Conservation (phyloP, 192 early-diverging fungal genomes). For the Entomortierella chlamydospora region DNA sequence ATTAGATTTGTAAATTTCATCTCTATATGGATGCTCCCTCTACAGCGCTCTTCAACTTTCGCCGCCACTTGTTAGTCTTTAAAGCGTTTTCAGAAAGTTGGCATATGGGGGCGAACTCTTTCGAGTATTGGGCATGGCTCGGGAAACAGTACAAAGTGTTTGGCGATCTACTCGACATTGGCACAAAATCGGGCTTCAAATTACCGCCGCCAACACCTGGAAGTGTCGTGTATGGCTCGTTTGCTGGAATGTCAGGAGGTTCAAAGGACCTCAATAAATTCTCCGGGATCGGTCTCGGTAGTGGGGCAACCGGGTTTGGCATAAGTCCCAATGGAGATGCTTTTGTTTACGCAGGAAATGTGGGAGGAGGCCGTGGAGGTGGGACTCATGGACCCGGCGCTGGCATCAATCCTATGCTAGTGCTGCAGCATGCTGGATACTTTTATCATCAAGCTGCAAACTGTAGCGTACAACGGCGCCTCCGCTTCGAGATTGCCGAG, state of each 20-base stretch:
- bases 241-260: conserved; percentile 34
- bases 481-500: conserved; percentile 64
- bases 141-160: conserved; percentile 85
- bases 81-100: conserved; percentile 67
- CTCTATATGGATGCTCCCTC: conserved; percentile 75
- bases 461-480: conserved; percentile 77
- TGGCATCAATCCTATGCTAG: conserved; percentile 67
- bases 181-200: conserved; percentile 73
- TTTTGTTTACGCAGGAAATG: conserved; percentile 26
- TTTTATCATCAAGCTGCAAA: conserved; percentile 84
- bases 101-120: conserved; percentile 78
- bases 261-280: conserved; percentile 50
- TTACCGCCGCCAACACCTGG: conserved; percentile 70
- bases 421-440: conserved; percentile 89
- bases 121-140: conserved; percentile 89
- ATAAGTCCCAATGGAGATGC: conserved; percentile 38
- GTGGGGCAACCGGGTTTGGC: conserved; percentile 48
- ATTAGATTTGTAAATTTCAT: conserved; percentile 82
- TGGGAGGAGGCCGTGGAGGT: conserved; percentile 50
- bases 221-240: conserved; percentile 56
- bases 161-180: conserved; percentile 81
- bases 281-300: conserved; percentile 44
- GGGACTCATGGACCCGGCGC: conserved; percentile 41
- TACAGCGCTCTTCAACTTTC: conserved; percentile 75
- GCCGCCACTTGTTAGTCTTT: conserved; percentile 75